Evolutionary conservation across 768 basidiomycete genomes (phyloP).

Genomic region (Suillus bovinus): DNA sequence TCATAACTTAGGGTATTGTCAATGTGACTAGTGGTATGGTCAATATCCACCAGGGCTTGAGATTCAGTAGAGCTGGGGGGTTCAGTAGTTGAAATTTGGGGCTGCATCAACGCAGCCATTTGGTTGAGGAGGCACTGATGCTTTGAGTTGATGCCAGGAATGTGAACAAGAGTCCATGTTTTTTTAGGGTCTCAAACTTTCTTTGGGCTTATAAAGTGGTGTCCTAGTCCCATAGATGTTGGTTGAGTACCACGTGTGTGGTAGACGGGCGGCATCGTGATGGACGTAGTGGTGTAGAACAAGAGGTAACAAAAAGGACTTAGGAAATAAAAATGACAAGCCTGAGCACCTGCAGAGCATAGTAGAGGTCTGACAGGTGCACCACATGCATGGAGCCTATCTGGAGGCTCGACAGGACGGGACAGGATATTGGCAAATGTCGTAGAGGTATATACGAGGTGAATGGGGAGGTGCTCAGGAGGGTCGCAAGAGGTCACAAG

Average conservation of each 20-base stretch:
- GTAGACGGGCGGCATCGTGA: background rate
- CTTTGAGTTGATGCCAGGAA: background rate
- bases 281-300: background rate
- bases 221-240: constrained; percentile 15
- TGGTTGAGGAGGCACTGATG: background rate
- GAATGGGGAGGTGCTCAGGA: too few species aligned
- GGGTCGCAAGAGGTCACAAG: too few species aligned
- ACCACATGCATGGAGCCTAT: too few species aligned
- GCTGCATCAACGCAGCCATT: background rate
- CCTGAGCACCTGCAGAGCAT: too few species aligned
- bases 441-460: too few species aligned
- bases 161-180: constrained; percentile 5
- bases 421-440: too few species aligned
- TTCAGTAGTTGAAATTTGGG: background rate
- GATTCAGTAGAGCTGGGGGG: background rate
- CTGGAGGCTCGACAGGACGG: too few species aligned
- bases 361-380: too few species aligned
- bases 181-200: constrained; percentile 15
- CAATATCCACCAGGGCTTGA: background rate
- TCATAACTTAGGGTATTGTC: too few species aligned
- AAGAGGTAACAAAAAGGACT: too few species aligned
- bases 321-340: too few species aligned
- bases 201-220: constrained; percentile 18
- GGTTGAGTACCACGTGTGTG: background rate
- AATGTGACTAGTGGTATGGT: background rate